phyloP scores from a whole-genome alignment of 2,329 filamentous ascomycete genomes.

The Chaetothyriales sp. region DNA sequence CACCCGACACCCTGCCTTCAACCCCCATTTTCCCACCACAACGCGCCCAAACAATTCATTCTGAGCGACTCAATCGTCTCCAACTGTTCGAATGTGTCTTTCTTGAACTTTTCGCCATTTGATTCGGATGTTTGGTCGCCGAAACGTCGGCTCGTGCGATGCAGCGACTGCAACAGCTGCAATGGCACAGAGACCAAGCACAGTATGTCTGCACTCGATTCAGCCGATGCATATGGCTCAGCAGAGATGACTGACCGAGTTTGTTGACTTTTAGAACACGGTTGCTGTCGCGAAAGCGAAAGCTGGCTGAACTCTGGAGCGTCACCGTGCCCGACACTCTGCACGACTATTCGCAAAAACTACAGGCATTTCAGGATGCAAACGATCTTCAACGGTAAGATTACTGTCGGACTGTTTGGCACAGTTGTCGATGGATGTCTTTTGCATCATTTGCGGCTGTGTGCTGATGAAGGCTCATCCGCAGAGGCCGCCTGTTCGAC shows the following conservation, averaged over 20 bases:
- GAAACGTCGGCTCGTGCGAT: slow-evolving; percentile 28
- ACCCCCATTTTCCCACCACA: slow-evolving; percentile 22
- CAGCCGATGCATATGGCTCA: slow-evolving; percentile 12
- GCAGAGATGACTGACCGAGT: slow-evolving; percentile 24
- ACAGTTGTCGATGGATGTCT: not conserved
- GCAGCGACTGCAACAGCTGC: slow-evolving; percentile 35
- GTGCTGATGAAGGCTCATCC: slow-evolving; percentile 14
- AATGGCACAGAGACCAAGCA: slow-evolving; percentile 36
- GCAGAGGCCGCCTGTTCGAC: slow-evolving; percentile 42
- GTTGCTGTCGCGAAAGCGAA: slow-evolving; percentile 75
- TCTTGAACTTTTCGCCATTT: slow-evolving; percentile 29
- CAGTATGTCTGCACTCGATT: slow-evolving; percentile 27
- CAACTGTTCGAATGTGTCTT: slow-evolving; percentile 25
- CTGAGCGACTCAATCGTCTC: slow-evolving; percentile 30
- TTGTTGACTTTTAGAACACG: slow-evolving; percentile 29
- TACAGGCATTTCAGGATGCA: slow-evolving; percentile 40
- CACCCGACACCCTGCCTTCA: slow-evolving; percentile 7
- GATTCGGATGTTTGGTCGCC: slow-evolving; percentile 33
- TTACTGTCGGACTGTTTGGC: not conserved
- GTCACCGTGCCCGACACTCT: slow-evolving; percentile 47
- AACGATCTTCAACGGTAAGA: slow-evolving; percentile 44
- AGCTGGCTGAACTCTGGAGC: slow-evolving; percentile 76
- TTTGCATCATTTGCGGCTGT: not conserved
- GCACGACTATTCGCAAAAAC: slow-evolving; percentile 38
- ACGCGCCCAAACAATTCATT: slow-evolving; percentile 30